Base-by-base conservation (phyloP, 1,139 yeast species). In the Diutina siamensis region DNA sequence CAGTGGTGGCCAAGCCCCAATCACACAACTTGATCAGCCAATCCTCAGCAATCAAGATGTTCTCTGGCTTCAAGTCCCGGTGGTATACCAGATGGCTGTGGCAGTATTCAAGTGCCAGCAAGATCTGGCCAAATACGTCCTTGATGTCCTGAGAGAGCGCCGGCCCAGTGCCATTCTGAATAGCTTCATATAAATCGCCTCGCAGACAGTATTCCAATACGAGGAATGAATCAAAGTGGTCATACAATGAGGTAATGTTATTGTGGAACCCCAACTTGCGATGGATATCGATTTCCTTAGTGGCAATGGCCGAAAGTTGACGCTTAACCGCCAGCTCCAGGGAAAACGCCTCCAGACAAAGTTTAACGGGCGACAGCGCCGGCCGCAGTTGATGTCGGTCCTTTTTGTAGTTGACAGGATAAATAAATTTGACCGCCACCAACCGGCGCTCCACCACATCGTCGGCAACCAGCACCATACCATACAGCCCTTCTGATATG, bases 161-260 rank as follows among this genome's bases (percentile, higher is more conserved):
- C 1, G 96, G 96, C 4, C 94, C 92, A 40, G 78, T 71, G 45
- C 84, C 88, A 49, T 78, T 79, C 53, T 83, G 85, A 55, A 89
- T 87, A 8, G 95, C 94, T 58, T 92, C 98, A 60, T 92, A 92
- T 48, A 92, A 68, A 60, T 92, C 98, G 51, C 98, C 98, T 51
- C 89, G 76, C 3, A 92, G 70, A 56, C 95, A 88, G 59, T 87
- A 89, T 56, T 92, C 97, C 61, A 89, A 68, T 35, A 89, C 74
- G 55, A 92, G 75, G 56, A 81, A 87, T 20, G 88, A 77, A 55
- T 82, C 94, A 59, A 88, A 88, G 58, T 76, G 78, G 57, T 88
- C 96, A 47, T 78, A 68, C 45, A 89, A 67, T 27, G 75, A 65
- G 31, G 87, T 80, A 47, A 92, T 78, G 57, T 80, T 71, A 17